Base-by-base conservation (phyloP, 2,329 filamentous ascomycete species). In the Sordariomycetes sp. region DNA sequence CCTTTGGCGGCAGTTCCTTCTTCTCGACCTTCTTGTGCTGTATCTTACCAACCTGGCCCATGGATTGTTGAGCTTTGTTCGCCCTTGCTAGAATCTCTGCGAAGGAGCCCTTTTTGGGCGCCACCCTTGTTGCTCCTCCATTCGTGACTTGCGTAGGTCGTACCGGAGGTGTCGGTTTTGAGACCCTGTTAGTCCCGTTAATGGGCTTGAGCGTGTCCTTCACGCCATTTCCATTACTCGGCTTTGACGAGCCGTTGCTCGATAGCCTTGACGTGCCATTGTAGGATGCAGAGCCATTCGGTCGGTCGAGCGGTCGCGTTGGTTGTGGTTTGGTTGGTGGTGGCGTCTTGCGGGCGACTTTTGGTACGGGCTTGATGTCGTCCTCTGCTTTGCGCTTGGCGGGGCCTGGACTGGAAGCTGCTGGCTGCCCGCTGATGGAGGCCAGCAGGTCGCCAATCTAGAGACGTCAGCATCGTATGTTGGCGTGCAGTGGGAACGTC, bases 11-110 rank as follows among this genome's bases (percentile, higher is more conserved):
- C 53, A 29, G 58, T 30, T 43, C 68, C 39, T 65, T 68, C 52
- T 67, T 81, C 45, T 83, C 81, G 2, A 78, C 71, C 15, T 79
- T 68, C 51, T 86, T 86, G 55, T 86, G 81, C 50, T 85, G 82
- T 44, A 86, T 84, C 45, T 75, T 77, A 36, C 80, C 81, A 17
- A 81, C 67, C 44, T 71, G 70, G n/a, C 64, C 70, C 61, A 75
- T 71, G 26, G 60, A 64, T 25, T 63, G 65, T 47, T 83, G 75
- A 10, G 75, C 79, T 40, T 75, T 74, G 48, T 82, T 77, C 21
- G 76, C 84, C 44, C 80, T 71, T 36, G 79, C 79, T 58, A 88
- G 68, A 39, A 86, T 81, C 47, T 86, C 82, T 24, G 78, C 74
- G 52, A 77, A 88, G 0, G 79, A 83, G 3, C 81, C 79, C 49